Conservation (phyloP, 176 grass and related monocot genomes). For the Oryza nivara region DNA sequence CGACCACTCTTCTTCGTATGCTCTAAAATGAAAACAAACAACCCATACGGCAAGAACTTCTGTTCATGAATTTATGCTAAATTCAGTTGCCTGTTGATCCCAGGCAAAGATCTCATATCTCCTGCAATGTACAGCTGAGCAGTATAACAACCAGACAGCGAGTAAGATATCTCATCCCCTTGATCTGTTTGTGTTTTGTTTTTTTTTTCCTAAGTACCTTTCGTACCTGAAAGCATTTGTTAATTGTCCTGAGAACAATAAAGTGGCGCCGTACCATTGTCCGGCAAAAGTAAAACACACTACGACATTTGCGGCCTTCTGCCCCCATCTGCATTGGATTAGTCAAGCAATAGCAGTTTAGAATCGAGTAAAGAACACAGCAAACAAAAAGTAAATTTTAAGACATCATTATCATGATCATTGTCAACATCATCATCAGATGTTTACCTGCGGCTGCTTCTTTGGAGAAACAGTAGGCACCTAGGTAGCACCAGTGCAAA, state of each 20-base stretch:
- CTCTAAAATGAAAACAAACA: not conserved
- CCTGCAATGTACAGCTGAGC: not conserved
- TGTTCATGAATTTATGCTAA: not conserved
- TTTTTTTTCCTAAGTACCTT: slow-evolving; percentile 1
- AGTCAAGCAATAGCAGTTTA: slow-evolving; percentile 7
- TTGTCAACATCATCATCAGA: not conserved
- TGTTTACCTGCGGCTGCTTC: not conserved
- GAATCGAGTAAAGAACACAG: slow-evolving; percentile 13
- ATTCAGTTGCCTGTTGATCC: slow-evolving; percentile 9
- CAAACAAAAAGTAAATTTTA: slow-evolving; percentile 3
- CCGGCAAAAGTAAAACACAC: slow-evolving; percentile 31
- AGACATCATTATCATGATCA: not conserved
- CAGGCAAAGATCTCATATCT: not conserved
- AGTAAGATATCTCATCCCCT: not conserved
- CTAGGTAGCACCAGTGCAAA: not conserved
- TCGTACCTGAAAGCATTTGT: slow-evolving; percentile 38
- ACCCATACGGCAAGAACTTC: not conserved
- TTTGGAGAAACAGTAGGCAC: not conserved
- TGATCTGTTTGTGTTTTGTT: not conserved
- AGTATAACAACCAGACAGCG: not conserved
- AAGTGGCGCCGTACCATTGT: slow-evolving; percentile 45
- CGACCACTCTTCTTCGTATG: not conserved
- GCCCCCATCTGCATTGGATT: slow-evolving; percentile 21
- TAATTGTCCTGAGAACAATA: slow-evolving; percentile 37
- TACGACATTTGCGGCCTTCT: slow-evolving; percentile 24